A percentile compares a stretch with the other conserved stretches of the same genome.
Evolutionary conservation across 75 land plant species (phyloP).

Genomic region (Cunninghamia lanceolata): DNA sequence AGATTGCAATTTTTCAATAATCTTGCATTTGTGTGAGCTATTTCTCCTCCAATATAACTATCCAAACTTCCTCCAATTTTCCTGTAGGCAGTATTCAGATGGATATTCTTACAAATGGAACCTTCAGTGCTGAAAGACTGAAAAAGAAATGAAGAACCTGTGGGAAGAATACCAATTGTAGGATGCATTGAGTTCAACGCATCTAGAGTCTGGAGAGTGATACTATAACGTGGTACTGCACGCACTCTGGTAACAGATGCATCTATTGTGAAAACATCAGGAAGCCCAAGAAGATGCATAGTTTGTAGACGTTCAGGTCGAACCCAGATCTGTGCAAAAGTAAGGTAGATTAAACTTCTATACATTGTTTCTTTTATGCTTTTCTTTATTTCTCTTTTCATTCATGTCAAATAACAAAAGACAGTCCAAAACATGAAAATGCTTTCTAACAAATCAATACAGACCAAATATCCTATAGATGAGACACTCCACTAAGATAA

Average conservation of each 20-base stretch:
- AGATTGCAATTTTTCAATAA: neutral
- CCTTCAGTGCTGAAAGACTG: neutral
- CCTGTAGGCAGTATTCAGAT: neutral
- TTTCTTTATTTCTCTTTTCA: neutral
- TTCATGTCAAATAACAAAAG: neutral
- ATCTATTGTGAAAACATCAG: slow-evolving; percentile 55
- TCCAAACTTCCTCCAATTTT: neutral
- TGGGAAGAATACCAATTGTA: slow-evolving; percentile 71
- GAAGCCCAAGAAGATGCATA: slow-evolving; percentile 60
- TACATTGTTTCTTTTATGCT: neutral
- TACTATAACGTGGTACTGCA: slow-evolving; percentile 74
- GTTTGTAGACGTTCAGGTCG: slow-evolving; percentile 77
- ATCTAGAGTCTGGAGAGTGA: slow-evolving; percentile 46
- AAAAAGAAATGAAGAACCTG: slow-evolving; percentile 47
- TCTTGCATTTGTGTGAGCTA: neutral
- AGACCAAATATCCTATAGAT: neutral
- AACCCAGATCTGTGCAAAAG: slow-evolving; percentile 53
- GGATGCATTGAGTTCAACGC: slow-evolving; percentile 52
- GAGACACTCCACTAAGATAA: neutral
- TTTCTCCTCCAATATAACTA: neutral
- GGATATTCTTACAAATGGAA: neutral
- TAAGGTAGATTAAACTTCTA: neutral
- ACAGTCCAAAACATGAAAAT: neutral
- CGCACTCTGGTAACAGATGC: slow-evolving; percentile 53
- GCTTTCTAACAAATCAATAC: neutral